Base-by-base conservation (phyloP, 1,284 basidiomycete genomes). In the Marasmius fiardii region DNA sequence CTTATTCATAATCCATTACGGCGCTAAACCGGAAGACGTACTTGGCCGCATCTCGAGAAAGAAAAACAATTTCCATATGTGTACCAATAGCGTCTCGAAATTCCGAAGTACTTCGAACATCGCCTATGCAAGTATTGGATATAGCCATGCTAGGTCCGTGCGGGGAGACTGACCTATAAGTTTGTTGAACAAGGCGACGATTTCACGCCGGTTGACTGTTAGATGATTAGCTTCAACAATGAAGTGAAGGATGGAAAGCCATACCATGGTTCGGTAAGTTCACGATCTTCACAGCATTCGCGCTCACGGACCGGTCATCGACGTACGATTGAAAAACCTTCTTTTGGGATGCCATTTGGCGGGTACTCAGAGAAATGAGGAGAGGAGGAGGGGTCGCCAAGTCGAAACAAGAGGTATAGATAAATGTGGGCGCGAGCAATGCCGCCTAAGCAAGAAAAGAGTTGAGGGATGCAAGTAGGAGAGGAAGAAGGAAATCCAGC, bases 161-260 rank as follows among this genome's bases (percentile, higher is more conserved):
- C 24, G 2, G 23, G n/a, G 31, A 41, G 34, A 62, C 60, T 23
- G 64, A 83, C 84, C 83, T 51, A 85, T 81, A 44, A 83, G 72
- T 35, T 72, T 78, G 55, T 71, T 77, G 65, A 86, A 86, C 51
- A 85, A 68, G 20, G 80, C 72, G n/a, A 81, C 67, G 18, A 85
- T 72, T 60, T 85, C 82, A 39, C 71, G 68, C 51, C 74, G 71
- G 54, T 71, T 74, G 20, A 75, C 80, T 81, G 49, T 34, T 3
- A 45, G 11, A 43, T 24, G 35, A 26, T 23, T 16, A 31, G 28
- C 28, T 31, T 4, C 28, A n/a, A n/a, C n/a, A n/a, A n/a, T n/a
- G n/a, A n/a, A n/a, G n/a, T n/a, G n/a, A n/a, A n/a, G n/a, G n/a
- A n/a, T n/a, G n/a, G n/a, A n/a, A n/a, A n/a, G n/a, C n/a, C 71